A percentile compares a stretch with the other conserved stretches of the same genome.
Evolutionary conservation across 2,329 filamentous ascomycete genomes (phyloP).

Genomic region (Alternaria sp.): DNA sequence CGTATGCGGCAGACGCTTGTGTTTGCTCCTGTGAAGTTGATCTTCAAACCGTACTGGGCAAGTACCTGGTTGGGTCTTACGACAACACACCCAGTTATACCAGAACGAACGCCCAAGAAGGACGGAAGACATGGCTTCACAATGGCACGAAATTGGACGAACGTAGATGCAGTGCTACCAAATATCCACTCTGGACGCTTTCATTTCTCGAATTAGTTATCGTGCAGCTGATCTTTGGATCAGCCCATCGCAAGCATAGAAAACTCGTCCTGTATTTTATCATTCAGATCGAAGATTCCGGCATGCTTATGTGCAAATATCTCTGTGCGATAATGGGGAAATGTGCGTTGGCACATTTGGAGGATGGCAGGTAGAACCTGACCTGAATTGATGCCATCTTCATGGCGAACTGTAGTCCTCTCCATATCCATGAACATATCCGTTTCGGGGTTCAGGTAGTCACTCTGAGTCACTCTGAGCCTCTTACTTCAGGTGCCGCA

Average conservation of each 20-base stretch:
- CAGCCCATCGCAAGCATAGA: neutral
- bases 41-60: neutral
- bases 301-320: too few species aligned
- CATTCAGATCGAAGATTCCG: neutral
- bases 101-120: neutral
- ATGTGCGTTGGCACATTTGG: neutral
- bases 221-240: neutral
- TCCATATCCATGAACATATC: neutral
- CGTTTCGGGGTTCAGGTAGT: neutral
- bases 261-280: neutral
- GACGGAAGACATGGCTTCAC: neutral
- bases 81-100: neutral
- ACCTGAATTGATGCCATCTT: neutral
- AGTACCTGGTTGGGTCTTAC: neutral
- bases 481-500: neutral
- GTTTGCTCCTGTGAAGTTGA: neutral
- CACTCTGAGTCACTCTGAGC: neutral
- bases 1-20: neutral
- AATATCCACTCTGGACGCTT: neutral
- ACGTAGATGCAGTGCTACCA: neutral
- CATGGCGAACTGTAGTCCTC: neutral
- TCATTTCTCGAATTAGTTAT: neutral
- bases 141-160: neutral
- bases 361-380: neutral
- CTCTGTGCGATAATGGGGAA: neutral